Evolutionary conservation across 2,329 filamentous ascomycete genomes (phyloP), one percentile per base, ranked within the genome.

Genomic region (Verticillium tricorpus): DNA sequence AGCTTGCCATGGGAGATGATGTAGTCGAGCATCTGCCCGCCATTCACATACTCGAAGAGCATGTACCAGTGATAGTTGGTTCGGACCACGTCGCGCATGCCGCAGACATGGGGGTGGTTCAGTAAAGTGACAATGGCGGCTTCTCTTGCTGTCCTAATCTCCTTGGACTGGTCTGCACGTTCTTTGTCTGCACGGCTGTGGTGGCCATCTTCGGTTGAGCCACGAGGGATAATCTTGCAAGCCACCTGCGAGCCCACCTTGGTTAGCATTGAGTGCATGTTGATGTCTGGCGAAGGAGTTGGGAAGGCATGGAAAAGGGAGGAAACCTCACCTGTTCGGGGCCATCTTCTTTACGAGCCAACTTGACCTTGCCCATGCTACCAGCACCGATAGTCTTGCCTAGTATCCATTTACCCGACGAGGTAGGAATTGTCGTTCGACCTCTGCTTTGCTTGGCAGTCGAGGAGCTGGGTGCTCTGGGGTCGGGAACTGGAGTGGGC

Each of bases 11-110:
- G 95, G 3, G 93, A 97, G 73, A 99, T 99, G 75, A 99, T 99
- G 77, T 98, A 99, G 79, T 99, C 95, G 64, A 99, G 87, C 95
- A 99, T 98, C 78, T 99, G 95, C 19, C 95, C 95, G 57, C 95
- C 95, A 72, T 99, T 97, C 76, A 99, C 95, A 75, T 95, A 97
- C 78, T 99, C 95, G 72, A 97, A 99, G 59, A 99, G 87, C 95
- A 99, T 99, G 77, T 99, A 99, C 95, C 95, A 99, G 77, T 99
- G 95, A 74, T 97, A 95, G 71, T 95, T 94, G 58, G 95, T 98
- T 62, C 93, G 89, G 61, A 98, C 90, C 31, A 97, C 93, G 77
- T 99, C 95, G 67, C 93, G 88, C 84, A 99, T 91, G 63, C 91
- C 93, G 74, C 95, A 98, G 62, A 99, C 96, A 72, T 97, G 96